Conservation (phyloP, 257 asterid species). For the Ligustrum vulgare region DNA sequence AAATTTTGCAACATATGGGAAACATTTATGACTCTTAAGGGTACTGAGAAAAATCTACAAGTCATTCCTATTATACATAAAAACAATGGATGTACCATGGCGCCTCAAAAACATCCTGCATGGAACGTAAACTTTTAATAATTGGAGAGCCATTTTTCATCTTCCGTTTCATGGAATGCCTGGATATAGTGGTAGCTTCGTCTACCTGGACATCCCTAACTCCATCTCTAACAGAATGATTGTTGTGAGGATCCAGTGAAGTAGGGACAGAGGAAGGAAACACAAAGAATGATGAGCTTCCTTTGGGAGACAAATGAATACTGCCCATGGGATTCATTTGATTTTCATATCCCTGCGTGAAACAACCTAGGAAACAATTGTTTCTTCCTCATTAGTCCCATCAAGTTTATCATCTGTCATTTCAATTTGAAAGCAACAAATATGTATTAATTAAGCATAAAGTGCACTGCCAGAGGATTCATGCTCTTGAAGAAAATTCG, state of each 20-base stretch:
- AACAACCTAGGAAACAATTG: no score
- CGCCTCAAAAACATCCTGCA: slow-evolving; percentile 41
- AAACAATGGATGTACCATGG: no score
- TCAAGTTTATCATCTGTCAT: no score
- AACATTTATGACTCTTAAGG: not conserved
- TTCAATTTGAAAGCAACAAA: not conserved
- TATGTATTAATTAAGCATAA: not conserved
- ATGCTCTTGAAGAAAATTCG: not conserved
- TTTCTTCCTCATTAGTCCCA: slow-evolving; percentile 13
- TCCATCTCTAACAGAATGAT: no score
- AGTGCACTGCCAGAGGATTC: not conserved
- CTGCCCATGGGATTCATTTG: no score
- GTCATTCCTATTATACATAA: not conserved
- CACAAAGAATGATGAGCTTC: no score
- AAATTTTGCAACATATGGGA: not conserved
- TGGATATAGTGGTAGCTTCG: slow-evolving; percentile 43
- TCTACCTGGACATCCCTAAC: slow-evolving; percentile 80
- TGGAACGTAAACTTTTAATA: slow-evolving; percentile 24
- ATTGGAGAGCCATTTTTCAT: slow-evolving; percentile 21
- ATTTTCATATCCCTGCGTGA: no score
- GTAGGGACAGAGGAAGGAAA: no score
- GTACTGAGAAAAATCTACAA: not conserved
- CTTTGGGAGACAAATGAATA: no score
- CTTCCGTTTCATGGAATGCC: slow-evolving; percentile 42
- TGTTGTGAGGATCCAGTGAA: no score